Conservation (phyloP, 2,329 filamentous ascomycete genomes). For the Colletotrichum eleusines region DNA sequence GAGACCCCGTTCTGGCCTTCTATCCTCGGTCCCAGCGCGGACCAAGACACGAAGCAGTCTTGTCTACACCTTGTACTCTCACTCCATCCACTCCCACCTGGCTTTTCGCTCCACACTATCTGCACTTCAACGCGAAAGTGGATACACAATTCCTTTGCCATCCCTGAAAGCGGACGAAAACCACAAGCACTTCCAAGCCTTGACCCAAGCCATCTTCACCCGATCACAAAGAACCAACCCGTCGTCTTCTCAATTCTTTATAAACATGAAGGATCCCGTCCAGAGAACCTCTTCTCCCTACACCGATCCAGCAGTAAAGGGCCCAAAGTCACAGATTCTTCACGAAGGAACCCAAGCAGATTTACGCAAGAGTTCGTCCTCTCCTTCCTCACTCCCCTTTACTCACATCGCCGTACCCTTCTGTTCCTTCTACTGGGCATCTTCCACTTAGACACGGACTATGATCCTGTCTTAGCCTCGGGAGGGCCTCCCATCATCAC, state of each 20-base stretch:
- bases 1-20: conserved; percentile 38
- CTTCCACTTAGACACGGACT: conserved; percentile 23
- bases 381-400: conserved; percentile 22
- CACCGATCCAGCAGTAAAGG: conserved; percentile 54
- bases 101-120: not conserved
- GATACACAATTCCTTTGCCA: conserved; percentile 37
- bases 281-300: conserved; percentile 54
- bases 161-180: conserved; percentile 42
- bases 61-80: conserved; percentile 23
- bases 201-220: conserved; percentile 39
- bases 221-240: conserved; percentile 25
- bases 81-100: conserved; percentile 20
- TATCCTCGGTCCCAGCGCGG: conserved; percentile 38
- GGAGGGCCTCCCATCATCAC: conserved; percentile 4
- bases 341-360: conserved; percentile 50
- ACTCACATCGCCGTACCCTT: conserved; percentile 26
- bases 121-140: conserved; percentile 13
- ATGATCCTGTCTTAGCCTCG: conserved; percentile 41
- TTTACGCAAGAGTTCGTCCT: conserved; percentile 58
- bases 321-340: conserved; percentile 55
- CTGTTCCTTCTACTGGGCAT: not conserved
- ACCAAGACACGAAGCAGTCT: conserved; percentile 38
- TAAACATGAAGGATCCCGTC: conserved; percentile 59
- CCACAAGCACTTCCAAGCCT: conserved; percentile 37
- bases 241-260: conserved; percentile 42